Evolutionary conservation across 148 eudicot genomes (phyloP).

Genomic region (Talinum fruticosum): DNA sequence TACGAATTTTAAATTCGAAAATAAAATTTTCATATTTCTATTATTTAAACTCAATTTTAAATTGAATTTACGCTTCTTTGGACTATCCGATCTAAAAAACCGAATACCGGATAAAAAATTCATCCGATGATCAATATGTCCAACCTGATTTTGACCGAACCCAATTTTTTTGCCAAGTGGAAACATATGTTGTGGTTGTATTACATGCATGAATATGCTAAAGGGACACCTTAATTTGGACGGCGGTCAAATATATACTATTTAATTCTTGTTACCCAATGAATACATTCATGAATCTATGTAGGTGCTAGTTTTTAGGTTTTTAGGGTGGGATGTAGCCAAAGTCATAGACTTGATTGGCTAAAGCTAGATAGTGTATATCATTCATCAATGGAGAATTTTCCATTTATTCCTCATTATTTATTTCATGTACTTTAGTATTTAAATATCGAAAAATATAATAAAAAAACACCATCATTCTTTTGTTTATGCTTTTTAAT

Average conservation of each 20-base stretch:
- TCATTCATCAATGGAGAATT: neutral
- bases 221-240: neutral
- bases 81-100: no score
- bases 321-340: neutral
- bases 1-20: no score
- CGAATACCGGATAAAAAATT: no score
- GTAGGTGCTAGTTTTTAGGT: neutral
- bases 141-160: no score
- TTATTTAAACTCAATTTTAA: no score
- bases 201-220: constrained; percentile 1
- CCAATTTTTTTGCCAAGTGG: no score
- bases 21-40: no score
- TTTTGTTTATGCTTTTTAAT: neutral
- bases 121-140: no score
- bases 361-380: neutral
- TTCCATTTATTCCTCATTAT: neutral
- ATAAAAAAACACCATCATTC: neutral
- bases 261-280: neutral
- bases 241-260: neutral
- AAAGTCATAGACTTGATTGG: neutral
- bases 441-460: neutral
- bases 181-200: neutral
- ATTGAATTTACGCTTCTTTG: no score
- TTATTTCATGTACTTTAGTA: constrained; percentile 1
- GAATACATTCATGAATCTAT: neutral